A percentile compares a stretch with the other conserved stretches of the same genome.
These are phyloP conservation scores for Pyrenochaeta sp. DNA, from an alignment of 2,329 filamentous ascomycete species.

Conservation along the genomic window DNA sequence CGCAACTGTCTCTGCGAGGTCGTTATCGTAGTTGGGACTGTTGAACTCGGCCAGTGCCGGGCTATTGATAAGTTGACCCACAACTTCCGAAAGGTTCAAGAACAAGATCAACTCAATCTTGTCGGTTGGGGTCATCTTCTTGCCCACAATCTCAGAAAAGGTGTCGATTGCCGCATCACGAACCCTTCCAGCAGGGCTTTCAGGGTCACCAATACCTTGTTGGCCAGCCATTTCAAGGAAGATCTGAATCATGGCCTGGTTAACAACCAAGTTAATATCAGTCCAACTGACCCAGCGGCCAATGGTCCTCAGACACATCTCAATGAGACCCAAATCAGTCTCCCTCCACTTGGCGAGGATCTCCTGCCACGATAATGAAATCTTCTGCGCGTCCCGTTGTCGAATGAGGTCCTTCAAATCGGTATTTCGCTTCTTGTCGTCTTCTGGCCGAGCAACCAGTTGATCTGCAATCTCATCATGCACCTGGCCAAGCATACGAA, in stretches of 20 bases:
- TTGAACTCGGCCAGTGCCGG: conserved; percentile 79
- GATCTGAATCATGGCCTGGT: conserved; percentile 77
- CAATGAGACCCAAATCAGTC: conserved; percentile 73
- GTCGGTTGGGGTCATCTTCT: conserved; percentile 95
- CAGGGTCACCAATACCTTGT: conserved; percentile 65
- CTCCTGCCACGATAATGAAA: conserved; percentile 90
- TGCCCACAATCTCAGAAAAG: conserved; percentile 93
- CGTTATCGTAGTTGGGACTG: conserved; percentile 89
- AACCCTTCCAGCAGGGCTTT: conserved; percentile 72
- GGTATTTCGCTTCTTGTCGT: conserved; percentile 84
- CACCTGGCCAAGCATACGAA: conserved; percentile 85
- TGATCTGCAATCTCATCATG: conserved; percentile 98
- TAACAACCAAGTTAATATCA: conserved; percentile 92
- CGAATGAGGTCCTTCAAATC: conserved; percentile 91
- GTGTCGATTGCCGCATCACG: conserved; percentile 92
- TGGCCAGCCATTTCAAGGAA: conserved; percentile 87
- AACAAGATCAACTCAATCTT: conserved; percentile 95
- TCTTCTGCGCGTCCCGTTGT: conserved; percentile 84
- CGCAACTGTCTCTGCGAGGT: conserved; percentile 92
- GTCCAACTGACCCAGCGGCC: conserved; percentile 99
- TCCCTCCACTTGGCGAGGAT: conserved; percentile 80
- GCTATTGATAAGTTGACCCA: conserved; percentile 84
- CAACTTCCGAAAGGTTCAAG: conserved; percentile 84
- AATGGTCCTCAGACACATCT: conserved; percentile 89
- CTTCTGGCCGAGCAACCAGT: conserved; percentile 77